Percentiles rank a stretch among this genome's conserved stretches.
Evolutionary conservation across 495 filamentous ascomycete genomes (phyloP).

Genomic region (Daldinia childiae): DNA sequence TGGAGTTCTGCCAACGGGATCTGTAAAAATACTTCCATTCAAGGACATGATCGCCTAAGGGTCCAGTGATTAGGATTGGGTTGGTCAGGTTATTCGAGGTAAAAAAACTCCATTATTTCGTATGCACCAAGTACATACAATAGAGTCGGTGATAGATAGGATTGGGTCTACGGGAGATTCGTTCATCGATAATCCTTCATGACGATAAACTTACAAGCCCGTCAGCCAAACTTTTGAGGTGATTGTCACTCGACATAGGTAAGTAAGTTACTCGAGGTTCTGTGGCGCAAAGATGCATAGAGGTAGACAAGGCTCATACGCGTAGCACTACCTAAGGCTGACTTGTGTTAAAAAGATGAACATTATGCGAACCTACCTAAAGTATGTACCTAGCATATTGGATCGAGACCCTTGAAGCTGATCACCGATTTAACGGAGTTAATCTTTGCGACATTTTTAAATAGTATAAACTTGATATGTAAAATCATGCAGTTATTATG

Average conservation of each 20-base stretch:
- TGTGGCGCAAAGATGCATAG: slow-evolving; percentile 3
- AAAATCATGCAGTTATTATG: neutral
- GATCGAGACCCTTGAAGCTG: slow-evolving; percentile 25
- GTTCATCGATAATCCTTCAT: slow-evolving; percentile 34
- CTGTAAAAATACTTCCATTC: slow-evolving; percentile 16
- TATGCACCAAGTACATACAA: slow-evolving; percentile 13
- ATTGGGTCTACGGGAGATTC: slow-evolving; percentile 24
- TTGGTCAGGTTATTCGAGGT: slow-evolving; percentile 9
- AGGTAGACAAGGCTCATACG: neutral
- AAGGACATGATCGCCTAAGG: slow-evolving; percentile 33
- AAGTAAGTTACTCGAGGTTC: neutral
- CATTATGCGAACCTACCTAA: neutral
- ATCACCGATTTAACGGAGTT: slow-evolving; percentile 21
- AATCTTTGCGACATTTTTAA: slow-evolving; percentile 5
- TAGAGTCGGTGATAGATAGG: slow-evolving; percentile 18
- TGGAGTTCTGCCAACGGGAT: slow-evolving; percentile 24
- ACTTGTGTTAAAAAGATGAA: slow-evolving; percentile 4
- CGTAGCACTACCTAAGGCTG: slow-evolving; percentile 4
- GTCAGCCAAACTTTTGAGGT: neutral
- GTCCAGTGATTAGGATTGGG: slow-evolving; percentile 17
- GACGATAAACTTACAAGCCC: slow-evolving; percentile 14
- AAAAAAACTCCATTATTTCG: neutral
- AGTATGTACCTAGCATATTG: neutral
- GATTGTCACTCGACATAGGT: neutral
- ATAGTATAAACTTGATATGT: slow-evolving; percentile 9